Evolutionary conservation across 148 eudicot species (phyloP).

Genomic region (Rhododendron griersonianum): DNA sequence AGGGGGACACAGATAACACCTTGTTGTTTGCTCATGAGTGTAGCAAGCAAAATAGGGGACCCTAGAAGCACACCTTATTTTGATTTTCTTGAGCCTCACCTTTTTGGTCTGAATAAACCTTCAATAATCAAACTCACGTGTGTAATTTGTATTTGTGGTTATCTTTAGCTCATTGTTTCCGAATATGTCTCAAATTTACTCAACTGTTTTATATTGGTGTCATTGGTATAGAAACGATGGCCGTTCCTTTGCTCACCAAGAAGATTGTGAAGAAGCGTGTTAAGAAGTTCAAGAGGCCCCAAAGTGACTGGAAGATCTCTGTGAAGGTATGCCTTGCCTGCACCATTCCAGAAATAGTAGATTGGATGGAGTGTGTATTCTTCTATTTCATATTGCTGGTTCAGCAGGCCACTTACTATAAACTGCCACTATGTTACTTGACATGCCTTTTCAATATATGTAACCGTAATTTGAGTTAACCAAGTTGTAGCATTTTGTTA

Average conservation of each 20-base stretch:
- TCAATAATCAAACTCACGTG: neutral
- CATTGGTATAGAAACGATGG: conserved; percentile 24
- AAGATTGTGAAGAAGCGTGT: conserved; percentile 57
- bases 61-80: neutral
- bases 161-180: neutral
- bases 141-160: neutral
- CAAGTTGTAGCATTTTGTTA: neutral
- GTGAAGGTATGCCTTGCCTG: conserved; percentile 31
- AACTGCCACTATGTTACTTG: neutral
- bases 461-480: neutral
- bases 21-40: neutral
- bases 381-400: neutral
- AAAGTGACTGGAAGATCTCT: conserved; percentile 38
- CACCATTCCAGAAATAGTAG: neutral
- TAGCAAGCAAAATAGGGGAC: neutral
- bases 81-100: neutral
- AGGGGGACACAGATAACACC: neutral
- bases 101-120: neutral
- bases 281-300: conserved; percentile 49
- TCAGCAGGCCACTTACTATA: neutral
- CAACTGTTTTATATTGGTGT: neutral
- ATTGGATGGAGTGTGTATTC: neutral
- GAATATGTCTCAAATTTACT: neutral
- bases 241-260: conserved; percentile 43
- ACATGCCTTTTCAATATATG: neutral